These are phyloP conservation scores for Micractinium sp. DNA, from an alignment of 139 green algal genomes.

Conservation along the genomic window DNA sequence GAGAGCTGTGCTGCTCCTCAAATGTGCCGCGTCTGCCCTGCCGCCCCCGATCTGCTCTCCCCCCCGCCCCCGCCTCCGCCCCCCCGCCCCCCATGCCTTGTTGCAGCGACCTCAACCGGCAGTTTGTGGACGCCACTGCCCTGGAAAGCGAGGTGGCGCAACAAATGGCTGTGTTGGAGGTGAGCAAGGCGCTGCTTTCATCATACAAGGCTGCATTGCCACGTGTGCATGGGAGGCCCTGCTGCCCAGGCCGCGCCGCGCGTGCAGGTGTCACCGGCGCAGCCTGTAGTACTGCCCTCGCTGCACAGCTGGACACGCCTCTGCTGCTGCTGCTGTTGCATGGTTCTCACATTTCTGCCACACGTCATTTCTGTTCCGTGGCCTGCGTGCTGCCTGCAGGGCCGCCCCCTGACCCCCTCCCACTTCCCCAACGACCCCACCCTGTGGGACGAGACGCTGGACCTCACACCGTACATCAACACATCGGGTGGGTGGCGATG, in stretches of 20 bases:
- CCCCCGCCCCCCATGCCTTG: neutral
- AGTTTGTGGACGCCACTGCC: constrained; percentile 47
- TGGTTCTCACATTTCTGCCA: too few relatives aligned
- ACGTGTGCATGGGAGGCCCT: too few relatives aligned
- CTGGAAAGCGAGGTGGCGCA: constrained; percentile 51
- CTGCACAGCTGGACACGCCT: neutral
- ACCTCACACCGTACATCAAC: constrained; percentile 86
- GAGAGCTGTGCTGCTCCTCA: too few relatives aligned
- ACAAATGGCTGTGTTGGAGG: constrained; percentile 71
- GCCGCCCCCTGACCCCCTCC: constrained; percentile 23
- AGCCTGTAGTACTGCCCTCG: too few relatives aligned
- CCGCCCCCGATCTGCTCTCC: neutral
- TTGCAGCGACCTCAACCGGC: constrained; percentile 55
- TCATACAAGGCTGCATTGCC: too few relatives aligned
- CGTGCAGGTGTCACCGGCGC: too few relatives aligned
- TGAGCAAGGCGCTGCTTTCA: neutral
- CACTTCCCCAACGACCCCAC: constrained; percentile 37
- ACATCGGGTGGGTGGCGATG: constrained; percentile 43
- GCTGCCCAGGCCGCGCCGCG: too few relatives aligned
- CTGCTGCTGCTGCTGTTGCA: neutral
- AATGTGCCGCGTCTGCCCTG: neutral
- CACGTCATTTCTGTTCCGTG: too few relatives aligned
- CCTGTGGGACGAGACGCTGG: constrained; percentile 62
- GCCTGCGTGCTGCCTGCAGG: neutral
- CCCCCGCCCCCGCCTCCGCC: neutral